Evolutionary conservation across 1,284 basidiomycete species (phyloP), one percentile per base, ranked within the genome.

Genomic region (Hemileia vastatrix): DNA sequence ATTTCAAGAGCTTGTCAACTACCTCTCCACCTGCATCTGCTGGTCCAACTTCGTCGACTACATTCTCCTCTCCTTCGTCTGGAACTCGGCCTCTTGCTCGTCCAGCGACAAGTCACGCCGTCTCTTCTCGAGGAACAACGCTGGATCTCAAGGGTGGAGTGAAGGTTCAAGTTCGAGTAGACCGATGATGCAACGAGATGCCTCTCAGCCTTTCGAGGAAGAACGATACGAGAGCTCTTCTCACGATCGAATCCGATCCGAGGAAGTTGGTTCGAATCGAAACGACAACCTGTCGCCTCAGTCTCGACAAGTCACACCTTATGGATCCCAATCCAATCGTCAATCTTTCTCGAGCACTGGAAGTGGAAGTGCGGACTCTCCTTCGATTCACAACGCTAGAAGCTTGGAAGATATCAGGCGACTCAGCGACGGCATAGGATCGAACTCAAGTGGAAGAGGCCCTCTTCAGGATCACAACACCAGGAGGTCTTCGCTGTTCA

Each of bases 351-450:
- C 36, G 8, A 40, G 36, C 36, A 27, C 27, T 27, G 27, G 27
- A 27, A 40, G 36, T 40, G 36, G 36, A 15, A 40, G 36, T 40
- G 36, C 11, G 15, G 36, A 40, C 11, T 9, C 36, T 9, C 36
- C 36, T 9, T 40, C 36, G 15, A 40, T 40, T 15, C 54, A 70
- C 58, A 70, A 65, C 50, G 64, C 67, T 21, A 53, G 57, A 18
- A 70, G 68, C 57, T 66, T 70, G 67, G 68, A 70, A 13, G 67
- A 70, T 53, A 56, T 70, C 33, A 65, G 64, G 47, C 54, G 63
- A 52, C 23, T 15, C 15, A 15, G 15, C 36, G 36, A 40, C 36
- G 36, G 36, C 8, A 40, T 40, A 40, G 36, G 36, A 11, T 40
- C 36, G 9, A 15, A 40, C 36, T 40, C 36, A 15, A 11, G 9